Evolutionary conservation across 2,329 filamentous ascomycete species (phyloP), one percentile per base, ranked within the genome.

Genomic region (Diplodia mutila): DNA sequence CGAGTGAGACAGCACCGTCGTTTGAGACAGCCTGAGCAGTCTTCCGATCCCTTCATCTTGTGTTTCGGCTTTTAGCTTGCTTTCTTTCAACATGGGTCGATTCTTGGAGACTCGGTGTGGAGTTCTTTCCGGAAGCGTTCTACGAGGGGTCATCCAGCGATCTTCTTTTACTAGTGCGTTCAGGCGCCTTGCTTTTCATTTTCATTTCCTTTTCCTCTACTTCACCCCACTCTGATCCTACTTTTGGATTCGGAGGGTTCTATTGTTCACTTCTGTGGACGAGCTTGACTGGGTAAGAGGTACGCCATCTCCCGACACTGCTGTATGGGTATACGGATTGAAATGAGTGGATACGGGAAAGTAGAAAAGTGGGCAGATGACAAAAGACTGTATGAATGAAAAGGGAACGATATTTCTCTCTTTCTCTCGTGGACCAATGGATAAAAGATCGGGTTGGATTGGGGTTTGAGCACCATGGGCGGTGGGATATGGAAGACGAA

Each of bases 1-100:
- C 14, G 72, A 39, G 48, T 73, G 67, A n/a, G 39, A 49, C 11
- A 48, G 12, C n/a, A 46, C 34, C 37, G 54, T 32, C 21, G 3
- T 21, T 37, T 29, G 23, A 25, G 9, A 14, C n/a, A 27, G 5
- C n/a, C 3, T 32, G 12, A 57, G 32, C 32, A 23, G 23, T 25
- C 21, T 25, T 42, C 12, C n/a, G 14, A 14, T n/a, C n/a, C 37
- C 18, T 32, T 54, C 52, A 37, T 37, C 29, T 29, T 21, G 29
- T 32, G 14, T 37, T 54, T 54, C 29, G 52, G n/a, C 16, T 54
- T 51, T 46, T 11, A 46, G 3, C 42, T 16, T 59, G 34, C 53
- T 39, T 57, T n/a, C 18, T 46, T 21, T 46, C 39, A 42, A 42
- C 14, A 18, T 7, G 39, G 39, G 16, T 11, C 14, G n/a, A 21